phyloP scores from a whole-genome alignment of 495 filamentous ascomycete genomes.

The Tetracladium setigerum region DNA sequence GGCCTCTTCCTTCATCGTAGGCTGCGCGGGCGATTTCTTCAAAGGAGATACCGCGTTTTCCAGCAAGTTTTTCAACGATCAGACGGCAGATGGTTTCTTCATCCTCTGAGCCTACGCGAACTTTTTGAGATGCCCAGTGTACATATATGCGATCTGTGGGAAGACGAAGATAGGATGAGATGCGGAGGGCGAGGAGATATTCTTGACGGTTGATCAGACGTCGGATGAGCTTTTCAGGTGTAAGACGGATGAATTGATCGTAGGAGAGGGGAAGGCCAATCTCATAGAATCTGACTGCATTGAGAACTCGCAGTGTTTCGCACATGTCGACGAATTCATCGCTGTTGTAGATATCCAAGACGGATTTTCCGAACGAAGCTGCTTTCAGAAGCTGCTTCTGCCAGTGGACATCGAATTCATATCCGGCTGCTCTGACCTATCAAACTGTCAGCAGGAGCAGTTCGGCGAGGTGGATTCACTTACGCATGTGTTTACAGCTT shows the following conservation, averaged over 20 bases:
- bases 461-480: conserved; percentile 2
- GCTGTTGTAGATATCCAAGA: conserved; percentile 90
- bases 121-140: conserved; percentile 94
- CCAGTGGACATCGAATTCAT: conserved; percentile 85
- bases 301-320: conserved; percentile 85
- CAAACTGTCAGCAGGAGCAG: conserved; percentile 1
- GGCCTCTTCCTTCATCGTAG: conserved; percentile 84
- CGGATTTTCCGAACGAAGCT: conserved; percentile 94
- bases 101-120: conserved; percentile 72
- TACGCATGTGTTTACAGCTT: conserved; percentile 84
- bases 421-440: conserved; percentile 69
- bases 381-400: conserved; percentile 94
- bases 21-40: conserved; percentile 91
- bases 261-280: conserved; percentile 88
- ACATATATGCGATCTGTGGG: conserved; percentile 88
- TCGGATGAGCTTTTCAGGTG: conserved; percentile 76
- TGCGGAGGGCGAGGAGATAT: conserved; percentile 81
- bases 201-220: conserved; percentile 83
- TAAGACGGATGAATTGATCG: conserved; percentile 80
- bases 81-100: conserved; percentile 83
- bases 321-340: conserved; percentile 99
- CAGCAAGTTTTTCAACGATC: conserved; percentile 78
- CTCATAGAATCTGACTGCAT: conserved; percentile 83
- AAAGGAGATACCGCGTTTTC: conserved; percentile 88
- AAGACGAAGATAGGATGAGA: conserved; percentile 83